Percentiles rank a stretch among this genome's conserved stretches.
Evolutionary conservation across 768 basidiomycete genomes (phyloP).

Genomic region (Lactarius akahatsu): DNA sequence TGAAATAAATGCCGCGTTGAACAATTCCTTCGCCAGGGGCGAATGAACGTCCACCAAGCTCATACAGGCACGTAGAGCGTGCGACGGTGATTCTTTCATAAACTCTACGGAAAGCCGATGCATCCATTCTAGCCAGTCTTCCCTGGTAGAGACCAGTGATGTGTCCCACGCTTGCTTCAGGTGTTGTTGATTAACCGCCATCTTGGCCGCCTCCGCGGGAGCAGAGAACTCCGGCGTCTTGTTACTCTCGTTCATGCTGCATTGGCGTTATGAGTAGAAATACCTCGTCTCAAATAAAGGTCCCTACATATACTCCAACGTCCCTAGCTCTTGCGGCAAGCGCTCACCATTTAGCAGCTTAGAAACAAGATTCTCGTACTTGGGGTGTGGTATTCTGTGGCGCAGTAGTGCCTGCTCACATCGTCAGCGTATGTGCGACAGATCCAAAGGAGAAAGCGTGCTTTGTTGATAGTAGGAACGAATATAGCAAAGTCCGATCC

Average conservation of each 20-base stretch:
- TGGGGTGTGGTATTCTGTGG: conserved; percentile 72
- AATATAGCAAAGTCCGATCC: conserved; percentile 98
- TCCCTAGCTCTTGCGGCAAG: conserved; percentile 79
- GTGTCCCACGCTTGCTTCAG: conserved; percentile 96
- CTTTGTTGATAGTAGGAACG: conserved; percentile 96
- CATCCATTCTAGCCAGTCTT: conserved; percentile 97
- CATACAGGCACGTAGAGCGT: conserved; percentile 96
- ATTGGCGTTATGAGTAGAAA: conserved; percentile 7
- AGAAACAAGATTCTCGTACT: conserved; percentile 84
- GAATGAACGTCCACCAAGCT: conserved; percentile 88
- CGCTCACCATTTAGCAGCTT: conserved; percentile 92
- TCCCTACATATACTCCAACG: conserved; percentile 63
- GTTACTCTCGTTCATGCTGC: conserved; percentile 55
- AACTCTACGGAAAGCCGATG: conserved; percentile 90
- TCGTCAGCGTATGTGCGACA: conserved; percentile 12
- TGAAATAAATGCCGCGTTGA: conserved; percentile 97
- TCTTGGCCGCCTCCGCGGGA: conserved; percentile 76
- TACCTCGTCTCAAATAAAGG: not conserved
- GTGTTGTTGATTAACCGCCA: conserved; percentile 95
- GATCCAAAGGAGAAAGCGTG: conserved; percentile 34
- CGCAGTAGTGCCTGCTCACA: conserved; percentile 63
- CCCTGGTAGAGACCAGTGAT: conserved; percentile 66
- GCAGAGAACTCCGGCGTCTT: conserved; percentile 74
- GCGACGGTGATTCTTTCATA: conserved; percentile 97
- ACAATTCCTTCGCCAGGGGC: conserved; percentile 89